These are phyloP conservation scores for Acacia melanoxylon DNA, from an alignment of 306 rosid genomes.

Conservation along the genomic window DNA sequence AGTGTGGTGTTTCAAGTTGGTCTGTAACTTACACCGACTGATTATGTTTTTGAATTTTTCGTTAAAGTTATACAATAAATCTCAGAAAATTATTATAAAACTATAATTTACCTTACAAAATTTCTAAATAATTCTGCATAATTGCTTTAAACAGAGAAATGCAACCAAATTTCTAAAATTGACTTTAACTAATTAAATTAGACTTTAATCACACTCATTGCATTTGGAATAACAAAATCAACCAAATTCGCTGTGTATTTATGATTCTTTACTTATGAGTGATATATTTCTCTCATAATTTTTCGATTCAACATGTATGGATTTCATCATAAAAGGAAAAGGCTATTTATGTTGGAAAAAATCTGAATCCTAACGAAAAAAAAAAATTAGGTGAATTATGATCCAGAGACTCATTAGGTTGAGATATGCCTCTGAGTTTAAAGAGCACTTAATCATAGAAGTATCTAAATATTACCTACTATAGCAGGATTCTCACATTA, in stretches of 20 bases:
- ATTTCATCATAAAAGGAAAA: too few species aligned
- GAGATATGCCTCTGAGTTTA: fast-evolving
- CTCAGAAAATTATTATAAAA: background rate
- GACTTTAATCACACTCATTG: background rate
- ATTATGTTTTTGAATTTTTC: background rate
- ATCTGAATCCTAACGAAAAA: background rate
- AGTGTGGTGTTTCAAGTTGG: background rate
- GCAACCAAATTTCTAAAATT: background rate
- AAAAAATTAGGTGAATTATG: too few species aligned
- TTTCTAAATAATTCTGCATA: background rate
- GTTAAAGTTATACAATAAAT: background rate
- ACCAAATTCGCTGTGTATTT: too few species aligned
- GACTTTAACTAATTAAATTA: too few species aligned
- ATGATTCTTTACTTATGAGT: too few species aligned
- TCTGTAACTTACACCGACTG: background rate
- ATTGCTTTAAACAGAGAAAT: background rate
- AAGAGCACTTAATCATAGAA: too few species aligned
- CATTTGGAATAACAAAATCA: background rate
- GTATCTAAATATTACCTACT: too few species aligned
- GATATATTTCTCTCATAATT: too few species aligned
- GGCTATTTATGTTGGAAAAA: background rate
- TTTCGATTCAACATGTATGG: too few species aligned
- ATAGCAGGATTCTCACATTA: too few species aligned
- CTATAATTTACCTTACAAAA: background rate
- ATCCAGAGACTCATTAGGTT: too few species aligned